phyloP scores from a whole-genome alignment of 2,329 filamentous ascomycete genomes.

The Dactylonectria macrodidyma region DNA sequence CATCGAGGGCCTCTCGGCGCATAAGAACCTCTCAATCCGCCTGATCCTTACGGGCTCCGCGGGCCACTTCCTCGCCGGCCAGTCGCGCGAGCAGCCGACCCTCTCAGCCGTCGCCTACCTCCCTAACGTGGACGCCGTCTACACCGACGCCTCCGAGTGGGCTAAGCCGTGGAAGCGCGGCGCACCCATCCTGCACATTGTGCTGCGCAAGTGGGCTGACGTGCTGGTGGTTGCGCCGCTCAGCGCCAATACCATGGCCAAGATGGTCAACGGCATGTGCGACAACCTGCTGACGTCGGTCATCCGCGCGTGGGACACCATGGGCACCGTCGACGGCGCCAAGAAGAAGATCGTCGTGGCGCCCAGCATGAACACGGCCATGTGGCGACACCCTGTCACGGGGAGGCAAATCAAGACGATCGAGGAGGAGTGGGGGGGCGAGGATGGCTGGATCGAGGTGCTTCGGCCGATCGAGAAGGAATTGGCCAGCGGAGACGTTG shows the following conservation, averaged over 20 bases:
- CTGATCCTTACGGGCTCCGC: constrained; percentile 85
- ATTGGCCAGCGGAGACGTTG: constrained; percentile 88
- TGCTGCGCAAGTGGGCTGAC: constrained; percentile 84
- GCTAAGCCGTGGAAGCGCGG: constrained; percentile 81
- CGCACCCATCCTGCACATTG: constrained; percentile 90
- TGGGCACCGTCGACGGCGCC: constrained; percentile 69
- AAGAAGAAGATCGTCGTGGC: constrained; percentile 81
- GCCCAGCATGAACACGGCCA: constrained; percentile 89
- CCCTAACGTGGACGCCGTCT: constrained; percentile 84
- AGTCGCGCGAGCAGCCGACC: constrained; percentile 82
- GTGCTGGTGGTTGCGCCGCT: constrained; percentile 85
- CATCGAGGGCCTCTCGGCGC: constrained; percentile 68
- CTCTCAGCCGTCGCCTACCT: constrained; percentile 71
- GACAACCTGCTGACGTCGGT: constrained; percentile 83
- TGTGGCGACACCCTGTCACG: constrained; percentile 92
- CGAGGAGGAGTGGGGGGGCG: constrained; percentile 80
- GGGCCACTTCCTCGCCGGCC: constrained; percentile 81
- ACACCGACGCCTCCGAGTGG: constrained; percentile 92
- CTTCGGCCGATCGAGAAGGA: constrained; percentile 81
- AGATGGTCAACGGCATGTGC: constrained; percentile 82
- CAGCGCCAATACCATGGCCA: constrained; percentile 88
- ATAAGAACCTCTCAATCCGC: constrained; percentile 80
- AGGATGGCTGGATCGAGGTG: constrained; percentile 72
- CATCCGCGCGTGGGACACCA: constrained; percentile 89
- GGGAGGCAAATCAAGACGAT: constrained; percentile 78